Base-by-base conservation (phyloP, 192 early-diverging fungal species). In the Cetraspora pellucida region DNA sequence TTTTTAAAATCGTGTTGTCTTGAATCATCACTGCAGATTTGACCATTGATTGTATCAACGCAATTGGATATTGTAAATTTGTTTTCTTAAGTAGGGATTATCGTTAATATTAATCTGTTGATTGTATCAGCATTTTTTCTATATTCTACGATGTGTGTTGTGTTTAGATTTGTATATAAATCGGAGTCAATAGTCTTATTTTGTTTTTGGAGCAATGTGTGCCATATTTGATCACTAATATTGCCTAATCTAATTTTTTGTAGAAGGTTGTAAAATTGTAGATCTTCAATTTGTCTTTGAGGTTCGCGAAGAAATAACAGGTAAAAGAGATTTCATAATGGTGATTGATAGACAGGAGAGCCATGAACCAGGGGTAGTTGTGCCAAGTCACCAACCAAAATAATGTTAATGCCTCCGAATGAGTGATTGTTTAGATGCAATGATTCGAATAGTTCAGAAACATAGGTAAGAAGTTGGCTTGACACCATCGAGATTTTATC, bases 231-330 rank as follows among this genome's bases (percentile, higher is more conserved):
- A 10, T 49, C 46, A 49, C 16, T 28, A 23, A 61, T 61, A 11
- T 61, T 61, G 1, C 59, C 59, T 61, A 61, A n/a, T 61, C 59
- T 61, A 21, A 61, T 61, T 30, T 61, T 30, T 61, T 61, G 16
- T n/a, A 61, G 28, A 10, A 61, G 1, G 13, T 61, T 13, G 21
- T 61, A 61, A 30, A 61, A 61, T 28, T 1, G 6, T 19, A 10
- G 9, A 60, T 60, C 58, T 60, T n/a, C 11, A n/a, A n/a, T 11
- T 61, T 61, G 59, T n/a, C 21, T 11, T 10, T 49, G 13, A 49
- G 46, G 13, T 10, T 6, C 13, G 13, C 8, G 6, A 10, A 49
- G 13, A 49, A 49, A 49, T 49, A 49, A 49, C n/a, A n/a, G n/a
- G n/a, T 49, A 13, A 49, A 49, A 49, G 11, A 61, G 3, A 11